Base-by-base conservation (phyloP, 1,284 basidiomycete species). In the Heterobasidion annosum region DNA sequence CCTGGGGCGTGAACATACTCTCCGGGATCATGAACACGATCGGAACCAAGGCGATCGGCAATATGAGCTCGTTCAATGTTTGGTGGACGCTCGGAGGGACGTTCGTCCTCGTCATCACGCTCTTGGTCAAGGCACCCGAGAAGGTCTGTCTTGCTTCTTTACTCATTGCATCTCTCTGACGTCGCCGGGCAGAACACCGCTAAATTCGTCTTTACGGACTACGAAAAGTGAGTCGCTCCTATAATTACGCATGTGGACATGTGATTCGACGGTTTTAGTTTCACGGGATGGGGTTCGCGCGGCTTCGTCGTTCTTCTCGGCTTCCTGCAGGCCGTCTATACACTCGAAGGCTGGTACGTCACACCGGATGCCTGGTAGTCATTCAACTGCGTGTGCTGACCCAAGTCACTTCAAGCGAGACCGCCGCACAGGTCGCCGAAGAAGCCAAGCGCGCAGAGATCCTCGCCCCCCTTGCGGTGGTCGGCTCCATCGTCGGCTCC, bases 61-160 rank as follows among this genome's bases (percentile, higher is more conserved):
- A 70, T 3, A 78, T 81, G 75, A 81, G 79, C 59, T 63, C 73
- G 25, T 76, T 81, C 64, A 78, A 77, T 57, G 68, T 82, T 16
- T 83, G 80, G 80, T 82, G 79, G 81, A 83, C 79, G 6, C 67
- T 82, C 1, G 77, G 77, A 35, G 81, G 80, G n/a, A 82, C 81
- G 0, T 66, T 82, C 25, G 74, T 81, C 37, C 70, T 82, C 34
- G 77, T 80, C 16, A 74, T 80, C 52, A 75, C 78, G 0, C 66
- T 82, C 13, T 68, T 82, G 4, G 78, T 79, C 18, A 80, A 79
- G 63, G 73, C 81, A 1, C 79, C 79, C 1, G 67, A 67, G 34
- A 81, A 79, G 70, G 80, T 79, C 51, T 53, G 62, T 57, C 25
- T 45, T 40, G 35, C 10, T 19, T 32, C 19, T 16, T 18, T 10